phyloP scores from a whole-genome alignment of 2,329 filamentous ascomycete genomes.

The Ophiosphaerella narmari region DNA sequence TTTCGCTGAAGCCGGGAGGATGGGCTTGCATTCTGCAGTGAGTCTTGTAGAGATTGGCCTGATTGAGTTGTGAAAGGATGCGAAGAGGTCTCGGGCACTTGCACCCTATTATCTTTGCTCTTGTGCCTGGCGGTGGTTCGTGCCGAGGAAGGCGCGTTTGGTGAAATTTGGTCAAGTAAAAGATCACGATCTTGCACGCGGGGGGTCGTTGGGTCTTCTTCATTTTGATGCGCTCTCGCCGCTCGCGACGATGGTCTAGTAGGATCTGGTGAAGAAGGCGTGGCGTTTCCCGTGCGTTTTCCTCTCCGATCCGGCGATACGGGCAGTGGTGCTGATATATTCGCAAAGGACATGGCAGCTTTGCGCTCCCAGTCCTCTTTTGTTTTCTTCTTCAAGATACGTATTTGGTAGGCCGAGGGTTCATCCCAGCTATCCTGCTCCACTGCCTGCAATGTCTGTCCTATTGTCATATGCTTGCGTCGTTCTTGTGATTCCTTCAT shows the following conservation, averaged over 20 bases:
- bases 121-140: conserved; percentile 16
- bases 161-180: conserved; percentile 41
- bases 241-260: conserved; percentile 7
- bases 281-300: conserved; percentile 21
- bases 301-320: conserved; percentile 13
- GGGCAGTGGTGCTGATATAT: conserved; percentile 32
- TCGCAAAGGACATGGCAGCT: conserved; percentile 28
- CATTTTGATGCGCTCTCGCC: conserved; percentile 14
- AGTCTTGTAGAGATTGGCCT: conserved; percentile 18
- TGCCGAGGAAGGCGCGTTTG: conserved; percentile 20
- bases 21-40: conserved; percentile 22
- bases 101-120: conserved; percentile 28
- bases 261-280: conserved; percentile 31
- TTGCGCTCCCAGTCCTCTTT: conserved; percentile 28
- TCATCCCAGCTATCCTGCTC: conserved; percentile 40
- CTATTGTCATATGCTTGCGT: conserved; percentile 28
- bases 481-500: conserved; percentile 53
- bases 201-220: conserved; percentile 29
- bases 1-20: conserved; percentile 27
- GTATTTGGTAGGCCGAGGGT: conserved; percentile 23
- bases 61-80: conserved; percentile 36
- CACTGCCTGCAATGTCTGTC: conserved; percentile 13
- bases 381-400: conserved; percentile 22
- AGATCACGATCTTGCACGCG: conserved; percentile 23
- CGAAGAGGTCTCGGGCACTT: conserved; percentile 47